Evolutionary conservation across 805 yeast species (phyloP), one percentile per base, ranked within the genome.

Genomic region (Ogataea pini): DNA sequence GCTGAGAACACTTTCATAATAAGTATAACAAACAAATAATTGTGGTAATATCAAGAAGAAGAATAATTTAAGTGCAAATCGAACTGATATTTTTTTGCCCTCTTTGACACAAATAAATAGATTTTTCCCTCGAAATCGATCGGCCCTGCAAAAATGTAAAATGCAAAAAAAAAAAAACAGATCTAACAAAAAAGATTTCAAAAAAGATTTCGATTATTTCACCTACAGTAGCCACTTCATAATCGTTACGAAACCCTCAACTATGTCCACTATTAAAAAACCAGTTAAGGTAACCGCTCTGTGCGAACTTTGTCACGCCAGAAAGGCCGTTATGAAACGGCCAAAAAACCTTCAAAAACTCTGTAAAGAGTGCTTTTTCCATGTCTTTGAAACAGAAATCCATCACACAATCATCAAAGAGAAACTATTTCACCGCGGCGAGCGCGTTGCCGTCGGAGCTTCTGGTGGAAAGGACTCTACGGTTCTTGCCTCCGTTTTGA

Each of bases 381-480:
- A 80, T 50, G 95, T 90, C 2, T 94, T 94, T 68, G 99, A 94
- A 69, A 87, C 95, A 0, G 99, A 94, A 64, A 87, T 94, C 54
- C 99, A 94, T 71, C 79, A 89, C 58, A 92, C 99, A 2, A 92
- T 94, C 39, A 72, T 76, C 12, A 72, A 78, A 29, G 84, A 85
- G 46, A 72, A 80, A 1, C 75, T 94, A 41, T 94, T 94, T 60
- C 65, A 80, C 19, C 74, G 71, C 0, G 98, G 98, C 13, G 99
- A 94, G 62, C 77, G 72, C 22, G 91, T 94, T 2, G 99, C 98
- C 14, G 91, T 94, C 19, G 99, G 99, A 14, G 99, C 99, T 0
- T 89, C 97, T 1, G 99, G 99, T 20, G 99, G 99, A 45, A 94
- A 94, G 61, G 99, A 94, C 65, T 89, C 97, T 4, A 94, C 99